Conservation (phyloP, 169 alveolate species). For the Eimeria tenella region DNA sequence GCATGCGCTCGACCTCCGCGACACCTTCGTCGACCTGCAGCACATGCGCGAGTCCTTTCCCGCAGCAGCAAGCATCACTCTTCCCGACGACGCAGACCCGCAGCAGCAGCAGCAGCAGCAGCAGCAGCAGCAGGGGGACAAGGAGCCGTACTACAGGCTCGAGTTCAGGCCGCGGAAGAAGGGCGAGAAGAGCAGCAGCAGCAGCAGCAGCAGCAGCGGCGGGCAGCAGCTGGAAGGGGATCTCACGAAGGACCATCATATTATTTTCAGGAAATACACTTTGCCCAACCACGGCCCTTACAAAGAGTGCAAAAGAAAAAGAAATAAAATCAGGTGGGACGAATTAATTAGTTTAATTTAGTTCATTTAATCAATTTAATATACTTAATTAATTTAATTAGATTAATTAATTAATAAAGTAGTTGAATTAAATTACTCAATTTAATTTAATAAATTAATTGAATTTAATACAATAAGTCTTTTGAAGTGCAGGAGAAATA, state of each 20-base stretch:
- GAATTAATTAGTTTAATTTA: neutral
- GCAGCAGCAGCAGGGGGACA: neutral
- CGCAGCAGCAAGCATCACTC: slow-evolving; percentile 54
- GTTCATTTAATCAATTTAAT: too few species aligned
- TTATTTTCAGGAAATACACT: slow-evolving; percentile 3
- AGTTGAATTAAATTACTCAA: too few species aligned
- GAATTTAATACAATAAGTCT: too few species aligned
- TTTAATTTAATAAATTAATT: too few species aligned
- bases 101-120: slow-evolving; percentile 2
- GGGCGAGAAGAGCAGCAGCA: slow-evolving; percentile 22
- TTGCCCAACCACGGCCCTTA: slow-evolving; percentile 63
- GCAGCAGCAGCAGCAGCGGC: slow-evolving; percentile 12
- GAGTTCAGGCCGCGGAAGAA: neutral
- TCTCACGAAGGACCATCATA: neutral
- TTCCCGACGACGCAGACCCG: slow-evolving; percentile 55
- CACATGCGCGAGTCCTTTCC: slow-evolving; percentile 82
- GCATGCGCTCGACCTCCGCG: slow-evolving; percentile 78
- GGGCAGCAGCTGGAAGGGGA: neutral
- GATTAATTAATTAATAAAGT: too few species aligned
- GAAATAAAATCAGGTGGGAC: slow-evolving; percentile 40
- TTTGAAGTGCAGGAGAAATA: too few species aligned
- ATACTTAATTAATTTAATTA: too few species aligned
- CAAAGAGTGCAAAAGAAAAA: slow-evolving; percentile 38
- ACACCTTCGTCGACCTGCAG: slow-evolving; percentile 76
- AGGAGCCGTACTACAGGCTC: neutral